phyloP scores from a whole-genome alignment of 164 flowering plant species.

The Annona cherimola region DNA sequence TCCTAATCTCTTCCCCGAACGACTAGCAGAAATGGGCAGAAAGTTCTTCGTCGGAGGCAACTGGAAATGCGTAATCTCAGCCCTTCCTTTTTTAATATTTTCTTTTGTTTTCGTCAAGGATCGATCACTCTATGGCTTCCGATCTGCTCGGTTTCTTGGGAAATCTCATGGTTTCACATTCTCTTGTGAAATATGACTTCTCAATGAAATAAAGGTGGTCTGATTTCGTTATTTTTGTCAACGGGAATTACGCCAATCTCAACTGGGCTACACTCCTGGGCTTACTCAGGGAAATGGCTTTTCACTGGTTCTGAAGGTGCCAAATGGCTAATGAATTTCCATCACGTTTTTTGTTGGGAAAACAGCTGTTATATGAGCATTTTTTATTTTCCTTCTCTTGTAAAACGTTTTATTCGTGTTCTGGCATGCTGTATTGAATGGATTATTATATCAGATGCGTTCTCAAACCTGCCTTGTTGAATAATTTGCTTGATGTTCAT shows the following conservation, averaged over 20 bases:
- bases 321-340: not conserved
- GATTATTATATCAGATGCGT: no score
- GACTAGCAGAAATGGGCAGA: constrained; percentile 40
- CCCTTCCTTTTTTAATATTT: not conserved
- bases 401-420: no score
- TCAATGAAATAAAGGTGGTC: not conserved
- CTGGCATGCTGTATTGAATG: no score
- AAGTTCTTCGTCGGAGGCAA: constrained; percentile 90
- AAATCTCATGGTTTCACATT: not conserved
- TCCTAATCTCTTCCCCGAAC: not conserved
- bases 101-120: not conserved
- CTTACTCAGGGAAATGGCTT: not conserved
- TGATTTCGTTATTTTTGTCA: not conserved
- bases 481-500: no score
- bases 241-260: not conserved
- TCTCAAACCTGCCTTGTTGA: no score
- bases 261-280: not conserved
- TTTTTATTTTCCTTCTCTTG: no score
- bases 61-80: constrained; percentile 78
- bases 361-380: not conserved
- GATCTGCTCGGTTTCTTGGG: not conserved
- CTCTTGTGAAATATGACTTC: not conserved
- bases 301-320: not conserved
- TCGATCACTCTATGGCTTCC: not conserved
- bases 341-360: not conserved